Percentiles rank a stretch among this genome's conserved stretches.
These are phyloP conservation scores for Evernia prunastri DNA, from an alignment of 495 filamentous ascomycete species.

Conservation along the genomic window DNA sequence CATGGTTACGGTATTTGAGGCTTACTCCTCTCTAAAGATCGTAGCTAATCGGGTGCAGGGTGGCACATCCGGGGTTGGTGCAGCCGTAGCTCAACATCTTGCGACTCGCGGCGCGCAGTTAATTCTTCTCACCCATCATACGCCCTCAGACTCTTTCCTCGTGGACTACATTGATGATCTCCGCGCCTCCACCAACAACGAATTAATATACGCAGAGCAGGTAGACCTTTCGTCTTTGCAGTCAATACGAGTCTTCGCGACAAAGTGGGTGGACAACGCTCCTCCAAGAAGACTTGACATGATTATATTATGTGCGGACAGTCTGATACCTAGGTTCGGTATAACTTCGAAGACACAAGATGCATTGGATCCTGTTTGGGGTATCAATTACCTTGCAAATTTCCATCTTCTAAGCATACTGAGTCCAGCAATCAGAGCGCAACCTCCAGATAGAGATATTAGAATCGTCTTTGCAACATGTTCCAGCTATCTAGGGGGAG, in stretches of 20 bases:
- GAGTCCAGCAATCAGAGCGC: slow-evolving; percentile 76
- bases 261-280: slow-evolving; percentile 94
- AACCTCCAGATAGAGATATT: slow-evolving; percentile 90
- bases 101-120: slow-evolving; percentile 83
- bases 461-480: slow-evolving; percentile 82
- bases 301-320: slow-evolving; percentile 78
- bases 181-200: slow-evolving; percentile 69
- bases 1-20: slow-evolving; percentile 67
- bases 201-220: slow-evolving; percentile 90
- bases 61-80: slow-evolving; percentile 90
- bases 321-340: slow-evolving; percentile 57
- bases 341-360: slow-evolving; percentile 55
- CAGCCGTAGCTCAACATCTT: slow-evolving; percentile 63
- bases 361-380: slow-evolving; percentile 83
- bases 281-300: slow-evolving; percentile 89
- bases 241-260: slow-evolving; percentile 89
- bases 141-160: slow-evolving; percentile 76
- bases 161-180: slow-evolving; percentile 89
- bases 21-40: not conserved
- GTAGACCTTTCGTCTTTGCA: slow-evolving; percentile 82
- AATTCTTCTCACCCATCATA: slow-evolving; percentile 78
- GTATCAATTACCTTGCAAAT: slow-evolving; percentile 90
- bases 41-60: slow-evolving; percentile 47
- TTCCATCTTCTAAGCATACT: slow-evolving; percentile 91
- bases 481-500: slow-evolving; percentile 70